phyloP scores from a whole-genome alignment of 2,329 filamentous ascomycete species.

The Claviceps lovelessii region DNA sequence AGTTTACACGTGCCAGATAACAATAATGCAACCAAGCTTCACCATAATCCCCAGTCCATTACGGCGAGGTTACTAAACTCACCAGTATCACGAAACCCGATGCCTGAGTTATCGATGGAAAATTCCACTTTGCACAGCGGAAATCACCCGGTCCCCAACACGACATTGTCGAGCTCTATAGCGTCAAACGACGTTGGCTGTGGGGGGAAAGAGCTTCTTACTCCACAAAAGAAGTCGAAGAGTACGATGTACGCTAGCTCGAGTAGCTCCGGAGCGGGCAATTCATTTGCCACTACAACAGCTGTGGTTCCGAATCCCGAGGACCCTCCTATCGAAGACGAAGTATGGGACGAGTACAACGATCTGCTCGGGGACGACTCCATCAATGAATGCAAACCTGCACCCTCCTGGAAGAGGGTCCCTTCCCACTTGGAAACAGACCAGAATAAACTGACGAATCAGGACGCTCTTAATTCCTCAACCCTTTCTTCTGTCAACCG shows the following conservation, averaged over 20 bases:
- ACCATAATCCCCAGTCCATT: conserved; percentile 23
- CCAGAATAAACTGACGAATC: conserved; percentile 22
- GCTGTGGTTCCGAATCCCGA: conserved; percentile 49
- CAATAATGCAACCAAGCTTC: conserved; percentile 17
- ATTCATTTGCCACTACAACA: conserved; percentile 47
- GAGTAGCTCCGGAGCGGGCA: conserved; percentile 47
- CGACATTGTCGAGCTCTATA: conserved; percentile 17
- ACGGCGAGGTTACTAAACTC: conserved; percentile 34
- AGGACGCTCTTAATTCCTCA: conserved; percentile 32
- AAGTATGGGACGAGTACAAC: conserved; percentile 90
- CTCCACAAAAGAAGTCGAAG: conserved; percentile 56
- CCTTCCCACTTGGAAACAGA: conserved; percentile 43
- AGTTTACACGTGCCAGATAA: conserved; percentile 27
- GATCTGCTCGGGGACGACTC: conserved; percentile 61
- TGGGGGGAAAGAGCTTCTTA: conserved; percentile 49
- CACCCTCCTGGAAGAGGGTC: conserved; percentile 40
- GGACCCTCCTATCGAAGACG: conserved; percentile 60
- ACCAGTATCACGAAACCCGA: conserved; percentile 23
- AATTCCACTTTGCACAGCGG: conserved; percentile 20
- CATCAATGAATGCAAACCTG: conserved; percentile 31
- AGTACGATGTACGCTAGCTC: conserved; percentile 36
- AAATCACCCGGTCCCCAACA: conserved; percentile 17
- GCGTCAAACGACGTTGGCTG: conserved; percentile 18
- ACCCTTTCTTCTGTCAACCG: conserved; percentile 24
- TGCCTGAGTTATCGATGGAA: conserved; percentile 23